A percentile compares a stretch with the other conserved stretches of the same genome.
These are phyloP conservation scores for Coniochaeta pulveracea DNA, from an alignment of 2,329 filamentous ascomycete genomes.

Conservation along the genomic window DNA sequence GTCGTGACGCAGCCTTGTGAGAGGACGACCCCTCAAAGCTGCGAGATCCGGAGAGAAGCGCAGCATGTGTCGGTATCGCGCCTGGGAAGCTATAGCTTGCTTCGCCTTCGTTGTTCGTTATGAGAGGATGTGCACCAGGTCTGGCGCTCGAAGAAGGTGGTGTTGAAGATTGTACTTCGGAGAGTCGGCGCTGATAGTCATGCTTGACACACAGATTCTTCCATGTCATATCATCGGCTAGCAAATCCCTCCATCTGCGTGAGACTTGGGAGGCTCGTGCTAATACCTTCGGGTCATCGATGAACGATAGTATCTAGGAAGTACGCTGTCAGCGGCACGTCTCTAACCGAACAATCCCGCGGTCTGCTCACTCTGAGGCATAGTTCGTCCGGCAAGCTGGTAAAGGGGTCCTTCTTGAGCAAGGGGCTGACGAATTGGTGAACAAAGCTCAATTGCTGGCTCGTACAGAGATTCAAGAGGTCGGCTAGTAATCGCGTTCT, in stretches of 20 bases:
- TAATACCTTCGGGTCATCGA: constrained; percentile 91
- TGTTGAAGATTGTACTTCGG: constrained; percentile 30
- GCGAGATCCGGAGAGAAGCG: constrained; percentile 28
- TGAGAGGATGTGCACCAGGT: constrained; percentile 20
- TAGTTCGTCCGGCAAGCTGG: constrained; percentile 80
- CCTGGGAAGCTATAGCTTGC: constrained; percentile 32
- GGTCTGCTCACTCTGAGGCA: constrained; percentile 65
- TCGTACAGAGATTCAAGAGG: constrained; percentile 87
- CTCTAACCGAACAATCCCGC: too few species aligned
- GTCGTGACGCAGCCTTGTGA: constrained; percentile 28
- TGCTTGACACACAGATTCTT: constrained; percentile 95
- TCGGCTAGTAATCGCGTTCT: constrained; percentile 76
- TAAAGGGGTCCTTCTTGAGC: constrained; percentile 93
- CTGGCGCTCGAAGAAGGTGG: constrained; percentile 19
- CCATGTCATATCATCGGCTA: constrained; percentile 97
- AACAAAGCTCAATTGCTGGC: constrained; percentile 89
- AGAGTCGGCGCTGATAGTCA: constrained; percentile 60
- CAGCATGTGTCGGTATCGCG: constrained; percentile 22
- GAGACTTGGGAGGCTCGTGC: constrained; percentile 95
- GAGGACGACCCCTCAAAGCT: constrained; percentile 43
- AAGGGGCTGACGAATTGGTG: constrained; percentile 91
- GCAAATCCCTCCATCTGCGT: constrained; percentile 79
- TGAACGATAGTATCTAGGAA: constrained; percentile 77
- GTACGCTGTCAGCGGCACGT: neutral
- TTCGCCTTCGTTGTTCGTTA: constrained; percentile 19